Base-by-base conservation (phyloP, 2,329 filamentous ascomycete species). In the Aureobasidium subglaciale region DNA sequence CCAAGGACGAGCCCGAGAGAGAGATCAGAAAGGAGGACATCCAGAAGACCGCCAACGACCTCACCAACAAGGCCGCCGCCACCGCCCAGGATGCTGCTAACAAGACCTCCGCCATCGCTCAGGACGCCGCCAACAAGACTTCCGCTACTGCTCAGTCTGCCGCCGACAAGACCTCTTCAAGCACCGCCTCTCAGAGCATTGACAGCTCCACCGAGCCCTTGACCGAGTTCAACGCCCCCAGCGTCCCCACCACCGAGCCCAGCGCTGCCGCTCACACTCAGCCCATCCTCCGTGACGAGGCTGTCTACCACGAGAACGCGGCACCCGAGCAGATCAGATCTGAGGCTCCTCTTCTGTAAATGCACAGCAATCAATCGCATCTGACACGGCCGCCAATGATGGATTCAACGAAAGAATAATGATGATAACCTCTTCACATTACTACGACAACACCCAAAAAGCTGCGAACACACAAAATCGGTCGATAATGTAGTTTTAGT, bases 21-120 rank as follows among this genome's bases (percentile, higher is more conserved):
- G 45, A 50, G 10, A 42, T 61, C 50, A 46, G 52, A 35, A 57
- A 59, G 30, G 54, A 60, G 41, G 59, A 60, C 40, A 59, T 64
- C 46, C 63, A 63, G 20, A 34, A 59, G 22, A 59, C 60, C 8
- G 62, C 63, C 6, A 58, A 56, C 37, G 22, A 55, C 34, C 35
- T 53, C 20, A 25, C 40, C 49, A 46, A 49, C 53, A 56, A 55
- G 56, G 38, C 41, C 15, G 34, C 50, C 22, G 49, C 52, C 22
- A 50, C 43, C 25, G 41, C 57, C 18, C 27, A 53, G 5, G 29
- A 27, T 20, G 35, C 34, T 27, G 25, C 52, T 18, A 40, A 45
- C 38, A 43, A 56, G 45, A 42, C 55, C n/a, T 46, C 57, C 6
- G 37, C 46, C 24, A 41, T 59, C 11, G 62, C 63, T 2, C 55